These are phyloP conservation scores for Pythium brassicae DNA, from an alignment of 352 stramenopile genomes.

Conservation along the genomic window DNA sequence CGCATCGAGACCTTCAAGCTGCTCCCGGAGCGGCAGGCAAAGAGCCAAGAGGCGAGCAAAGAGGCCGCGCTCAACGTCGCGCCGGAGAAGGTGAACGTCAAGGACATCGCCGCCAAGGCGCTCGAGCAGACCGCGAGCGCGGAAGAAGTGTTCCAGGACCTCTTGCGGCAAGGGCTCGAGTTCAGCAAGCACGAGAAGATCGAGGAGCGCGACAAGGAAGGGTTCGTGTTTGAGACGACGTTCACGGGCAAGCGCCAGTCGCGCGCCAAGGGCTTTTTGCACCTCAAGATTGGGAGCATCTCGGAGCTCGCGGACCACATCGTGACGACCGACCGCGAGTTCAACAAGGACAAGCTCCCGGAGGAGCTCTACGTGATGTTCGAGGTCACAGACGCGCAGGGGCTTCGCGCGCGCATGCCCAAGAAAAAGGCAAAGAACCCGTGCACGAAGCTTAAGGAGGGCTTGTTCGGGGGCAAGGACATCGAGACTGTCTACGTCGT, in stretches of 20 bases:
- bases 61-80: slow-evolving; percentile 41
- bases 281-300: slow-evolving; percentile 34
- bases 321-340: slow-evolving; percentile 21
- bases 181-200: slow-evolving; percentile 48
- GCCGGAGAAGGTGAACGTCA: slow-evolving; percentile 45
- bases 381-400: slow-evolving; percentile 26
- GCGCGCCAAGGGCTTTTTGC: slow-evolving; percentile 28
- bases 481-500: slow-evolving; percentile 18
- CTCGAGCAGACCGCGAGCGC: slow-evolving; percentile 36
- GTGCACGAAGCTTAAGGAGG: slow-evolving; percentile 8
- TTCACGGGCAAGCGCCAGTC: slow-evolving; percentile 26
- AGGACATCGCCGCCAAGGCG: slow-evolving; percentile 34
- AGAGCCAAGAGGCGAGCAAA: slow-evolving; percentile 28
- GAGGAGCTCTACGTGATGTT: slow-evolving; percentile 51
- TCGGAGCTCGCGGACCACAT: slow-evolving; percentile 33
- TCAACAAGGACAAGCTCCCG: slow-evolving; percentile 23
- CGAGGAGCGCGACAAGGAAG: slow-evolving; percentile 15
- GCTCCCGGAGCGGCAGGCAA: slow-evolving; percentile 28
- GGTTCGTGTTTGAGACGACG: slow-evolving; percentile 24
- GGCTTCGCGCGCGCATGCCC: slow-evolving; percentile 14
- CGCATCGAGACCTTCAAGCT: slow-evolving; percentile 58
- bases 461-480: slow-evolving; percentile 24
- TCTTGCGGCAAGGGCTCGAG: slow-evolving; percentile 32
- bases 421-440: slow-evolving; percentile 1
- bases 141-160: slow-evolving; percentile 45